A percentile compares a stretch with the other conserved stretches of the same genome.
phyloP scores from a whole-genome alignment of 176 grass and related monocot species.

The Oryza longistaminata region DNA sequence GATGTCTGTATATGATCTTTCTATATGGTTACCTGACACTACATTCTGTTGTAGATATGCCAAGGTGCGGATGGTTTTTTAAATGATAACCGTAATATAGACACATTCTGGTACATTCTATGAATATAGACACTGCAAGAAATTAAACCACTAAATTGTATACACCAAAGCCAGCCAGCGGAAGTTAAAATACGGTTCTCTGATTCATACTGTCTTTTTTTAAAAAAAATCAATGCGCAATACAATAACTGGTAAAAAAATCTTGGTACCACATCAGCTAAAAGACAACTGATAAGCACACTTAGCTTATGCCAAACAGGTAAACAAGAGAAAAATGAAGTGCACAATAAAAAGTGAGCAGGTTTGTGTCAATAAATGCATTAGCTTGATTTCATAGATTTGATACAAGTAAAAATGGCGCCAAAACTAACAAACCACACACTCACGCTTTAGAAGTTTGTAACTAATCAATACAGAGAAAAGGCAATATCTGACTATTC shows the following conservation, averaged over 20 bases:
- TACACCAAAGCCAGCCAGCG: not conserved
- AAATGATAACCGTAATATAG: not conserved
- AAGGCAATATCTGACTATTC: conserved; percentile 37
- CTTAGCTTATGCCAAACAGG: not conserved
- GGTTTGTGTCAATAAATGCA: not conserved
- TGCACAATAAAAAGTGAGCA: not conserved
- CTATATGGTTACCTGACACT: not conserved
- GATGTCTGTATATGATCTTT: conserved; percentile 20
- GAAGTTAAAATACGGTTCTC: not conserved
- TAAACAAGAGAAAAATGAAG: not conserved
- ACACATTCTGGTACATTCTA: not conserved
- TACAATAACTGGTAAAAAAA: not conserved
- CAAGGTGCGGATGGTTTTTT: not conserved
- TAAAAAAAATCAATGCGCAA: not conserved
- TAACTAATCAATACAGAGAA: not conserved
- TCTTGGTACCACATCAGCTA: not conserved
- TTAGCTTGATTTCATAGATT: conserved; percentile 35
- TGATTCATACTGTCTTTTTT: not conserved
- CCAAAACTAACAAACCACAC: not conserved
- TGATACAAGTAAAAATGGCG: conserved; percentile 7
- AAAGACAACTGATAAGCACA: not conserved
- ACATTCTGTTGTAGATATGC: not conserved
- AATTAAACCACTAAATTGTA: not conserved
- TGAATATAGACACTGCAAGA: not conserved
- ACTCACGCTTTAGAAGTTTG: conserved; percentile 1